Conservation (phyloP, 257 asterid genomes). For the Verbascum thapsus region DNA sequence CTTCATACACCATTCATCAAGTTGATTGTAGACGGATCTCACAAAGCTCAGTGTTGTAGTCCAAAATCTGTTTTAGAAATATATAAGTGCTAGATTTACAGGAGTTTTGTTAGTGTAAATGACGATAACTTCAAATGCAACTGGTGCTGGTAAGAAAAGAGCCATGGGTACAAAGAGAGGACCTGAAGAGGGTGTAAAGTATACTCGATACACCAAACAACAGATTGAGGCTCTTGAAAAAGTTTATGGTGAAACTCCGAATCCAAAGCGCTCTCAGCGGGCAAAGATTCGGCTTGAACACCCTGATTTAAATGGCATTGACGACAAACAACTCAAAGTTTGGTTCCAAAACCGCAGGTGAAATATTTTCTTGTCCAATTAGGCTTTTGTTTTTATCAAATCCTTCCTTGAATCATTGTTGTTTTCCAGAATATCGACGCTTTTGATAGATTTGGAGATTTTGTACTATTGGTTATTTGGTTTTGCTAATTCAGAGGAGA, state of each 20-base stretch:
- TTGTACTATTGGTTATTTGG: background rate
- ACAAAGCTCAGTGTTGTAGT: no score
- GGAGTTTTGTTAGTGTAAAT: background rate
- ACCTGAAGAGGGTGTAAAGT: background rate
- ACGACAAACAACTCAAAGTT: conserved; percentile 24
- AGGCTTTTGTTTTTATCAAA: background rate
- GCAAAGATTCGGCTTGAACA: background rate
- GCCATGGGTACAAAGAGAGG: background rate
- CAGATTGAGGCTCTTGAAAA: conserved; percentile 30
- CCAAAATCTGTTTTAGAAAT: no score
- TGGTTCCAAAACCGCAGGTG: conserved; percentile 45
- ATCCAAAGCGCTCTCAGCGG: conserved; percentile 19
- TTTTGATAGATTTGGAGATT: conserved; percentile 4
- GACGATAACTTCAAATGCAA: background rate
- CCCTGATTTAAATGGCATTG: background rate
- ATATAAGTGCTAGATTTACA: no score
- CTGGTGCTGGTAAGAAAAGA: background rate
- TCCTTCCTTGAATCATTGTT: no score
- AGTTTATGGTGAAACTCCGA: conserved; percentile 18
- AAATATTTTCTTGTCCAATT: background rate
- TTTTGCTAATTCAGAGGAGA: conserved; percentile 5
- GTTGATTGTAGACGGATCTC: no score
- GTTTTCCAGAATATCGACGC: no score
- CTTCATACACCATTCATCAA: no score
- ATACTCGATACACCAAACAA: conserved; percentile 21